phyloP scores from a whole-genome alignment of 1,284 basidiomycete genomes.

The Ceratobasidium sp. region DNA sequence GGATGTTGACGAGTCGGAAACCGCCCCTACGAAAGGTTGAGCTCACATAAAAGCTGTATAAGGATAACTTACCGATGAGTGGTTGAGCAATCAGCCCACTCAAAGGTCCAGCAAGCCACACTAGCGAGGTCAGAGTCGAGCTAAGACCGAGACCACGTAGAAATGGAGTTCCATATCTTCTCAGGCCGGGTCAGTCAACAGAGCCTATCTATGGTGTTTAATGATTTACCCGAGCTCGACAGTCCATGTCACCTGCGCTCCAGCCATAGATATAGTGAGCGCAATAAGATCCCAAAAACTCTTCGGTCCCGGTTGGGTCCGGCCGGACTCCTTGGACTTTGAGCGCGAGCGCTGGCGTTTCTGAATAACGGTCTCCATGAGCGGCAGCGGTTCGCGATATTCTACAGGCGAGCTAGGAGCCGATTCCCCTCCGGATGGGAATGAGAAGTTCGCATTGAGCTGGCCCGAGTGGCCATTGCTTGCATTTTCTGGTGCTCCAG shows the following conservation, averaged over 20 bases:
- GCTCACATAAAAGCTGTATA: neutral
- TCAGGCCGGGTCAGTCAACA: slow-evolving; percentile 40
- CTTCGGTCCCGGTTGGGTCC: slow-evolving; percentile 14
- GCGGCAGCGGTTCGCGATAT: slow-evolving; percentile 26
- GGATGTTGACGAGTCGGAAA: slow-evolving; percentile 90
- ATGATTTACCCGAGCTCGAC: slow-evolving; percentile 77
- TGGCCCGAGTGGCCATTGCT: slow-evolving; percentile 8
- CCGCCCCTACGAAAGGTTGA: slow-evolving; percentile 64
- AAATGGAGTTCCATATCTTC: slow-evolving; percentile 94
- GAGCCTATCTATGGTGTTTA: slow-evolving; percentile 43
- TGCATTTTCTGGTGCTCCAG: neutral
- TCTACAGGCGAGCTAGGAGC: slow-evolving; percentile 25
- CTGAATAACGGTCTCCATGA: slow-evolving; percentile 33
- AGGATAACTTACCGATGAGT: slow-evolving; percentile 69
- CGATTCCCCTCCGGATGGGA: slow-evolving; percentile 12
- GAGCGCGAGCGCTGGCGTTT: slow-evolving; percentile 39
- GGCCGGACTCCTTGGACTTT: slow-evolving; percentile 30
- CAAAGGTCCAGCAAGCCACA: slow-evolving; percentile 96
- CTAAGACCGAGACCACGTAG: slow-evolving; percentile 86
- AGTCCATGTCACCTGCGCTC: slow-evolving; percentile 92
- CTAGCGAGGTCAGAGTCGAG: slow-evolving; percentile 88
- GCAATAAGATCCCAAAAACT: slow-evolving; percentile 51
- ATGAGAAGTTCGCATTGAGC: slow-evolving; percentile 27
- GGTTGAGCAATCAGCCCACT: slow-evolving; percentile 94
- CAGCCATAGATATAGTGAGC: slow-evolving; percentile 61